A percentile compares a stretch with the other conserved stretches of the same genome.
These are phyloP conservation scores for Sarcodon aspratus DNA, from an alignment of 768 basidiomycete genomes.

Conservation along the genomic window DNA sequence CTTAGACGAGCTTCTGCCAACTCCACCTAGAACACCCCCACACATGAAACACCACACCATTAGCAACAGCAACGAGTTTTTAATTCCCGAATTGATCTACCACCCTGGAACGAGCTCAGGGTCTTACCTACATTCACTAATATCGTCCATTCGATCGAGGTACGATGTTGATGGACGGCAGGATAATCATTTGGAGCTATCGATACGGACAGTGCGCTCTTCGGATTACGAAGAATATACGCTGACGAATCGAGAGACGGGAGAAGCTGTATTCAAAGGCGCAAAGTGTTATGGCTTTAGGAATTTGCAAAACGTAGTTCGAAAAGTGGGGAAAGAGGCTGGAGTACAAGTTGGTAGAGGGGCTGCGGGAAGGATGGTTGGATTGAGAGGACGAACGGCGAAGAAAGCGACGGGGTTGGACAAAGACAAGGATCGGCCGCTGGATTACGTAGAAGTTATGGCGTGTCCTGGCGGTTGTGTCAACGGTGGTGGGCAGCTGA, in stretches of 20 bases:
- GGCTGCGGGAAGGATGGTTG: constrained; percentile 41
- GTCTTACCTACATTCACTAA: constrained; percentile 78
- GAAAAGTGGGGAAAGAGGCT: constrained; percentile 81
- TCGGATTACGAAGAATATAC: constrained; percentile 72
- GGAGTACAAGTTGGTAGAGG: constrained; percentile 65
- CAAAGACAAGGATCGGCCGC: constrained; percentile 34
- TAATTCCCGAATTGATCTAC: constrained; percentile 60
- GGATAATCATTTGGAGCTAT: constrained; percentile 24
- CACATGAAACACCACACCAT: constrained; percentile 1
- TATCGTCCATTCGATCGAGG: constrained; percentile 18
- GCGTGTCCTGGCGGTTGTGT: constrained; percentile 97
- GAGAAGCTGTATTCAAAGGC: constrained; percentile 74
- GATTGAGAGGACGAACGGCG: constrained; percentile 13
- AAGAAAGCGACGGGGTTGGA: constrained; percentile 13
- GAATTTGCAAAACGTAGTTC: constrained; percentile 93
- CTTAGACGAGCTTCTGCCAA: constrained; percentile 30
- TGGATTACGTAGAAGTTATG: constrained; percentile 97
- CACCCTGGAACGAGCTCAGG: constrained; percentile 88
- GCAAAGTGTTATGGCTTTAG: constrained; percentile 96
- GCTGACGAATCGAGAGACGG: constrained; percentile 32
- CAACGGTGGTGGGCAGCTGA: constrained; percentile 89
- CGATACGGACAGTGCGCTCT: constrained; percentile 50
- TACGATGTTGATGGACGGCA: neutral
- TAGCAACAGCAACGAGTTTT: constrained; percentile 2
- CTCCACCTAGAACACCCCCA: neutral